These are phyloP conservation scores for Leccinum incarnatum DNA, from an alignment of 768 basidiomycete species.

Conservation along the genomic window DNA sequence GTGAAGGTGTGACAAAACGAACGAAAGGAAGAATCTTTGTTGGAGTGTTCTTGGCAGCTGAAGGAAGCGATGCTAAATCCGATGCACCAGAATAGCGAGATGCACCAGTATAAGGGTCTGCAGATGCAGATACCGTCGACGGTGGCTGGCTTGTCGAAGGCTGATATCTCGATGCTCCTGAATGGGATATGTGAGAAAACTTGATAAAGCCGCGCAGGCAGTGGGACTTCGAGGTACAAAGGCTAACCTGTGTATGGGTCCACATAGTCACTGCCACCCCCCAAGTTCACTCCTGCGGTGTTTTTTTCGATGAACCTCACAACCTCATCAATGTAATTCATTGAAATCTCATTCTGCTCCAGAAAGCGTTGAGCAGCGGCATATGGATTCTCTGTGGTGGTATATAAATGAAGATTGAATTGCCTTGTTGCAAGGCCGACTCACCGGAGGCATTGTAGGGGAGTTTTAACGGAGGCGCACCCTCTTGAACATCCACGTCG, in stretches of 20 bases:
- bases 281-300: constrained; percentile 72
- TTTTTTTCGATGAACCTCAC: constrained; percentile 94
- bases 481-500: constrained; percentile 94
- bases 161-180: constrained; percentile 66
- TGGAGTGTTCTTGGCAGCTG: constrained; percentile 28
- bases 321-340: constrained; percentile 83
- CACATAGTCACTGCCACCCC: constrained; percentile 56
- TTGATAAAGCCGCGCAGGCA: neutral
- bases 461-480: constrained; percentile 87
- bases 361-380: constrained; percentile 88
- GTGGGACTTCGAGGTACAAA: neutral
- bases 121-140: constrained; percentile 26
- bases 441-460: constrained; percentile 88
- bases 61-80: constrained; percentile 33
- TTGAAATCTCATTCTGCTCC: constrained; percentile 75
- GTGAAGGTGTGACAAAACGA: constrained; percentile 18
- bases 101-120: constrained; percentile 73
- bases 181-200: neutral
- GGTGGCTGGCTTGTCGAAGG: constrained; percentile 36
- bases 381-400: constrained; percentile 79
- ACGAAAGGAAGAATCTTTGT: constrained; percentile 54
- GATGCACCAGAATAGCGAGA: constrained; percentile 55
- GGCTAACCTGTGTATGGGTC: constrained; percentile 87
- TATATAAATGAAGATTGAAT: constrained; percentile 1
- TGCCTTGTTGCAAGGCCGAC: constrained; percentile 15